Base-by-base conservation (phyloP, 805 yeast species). In the Candida ficus region DNA sequence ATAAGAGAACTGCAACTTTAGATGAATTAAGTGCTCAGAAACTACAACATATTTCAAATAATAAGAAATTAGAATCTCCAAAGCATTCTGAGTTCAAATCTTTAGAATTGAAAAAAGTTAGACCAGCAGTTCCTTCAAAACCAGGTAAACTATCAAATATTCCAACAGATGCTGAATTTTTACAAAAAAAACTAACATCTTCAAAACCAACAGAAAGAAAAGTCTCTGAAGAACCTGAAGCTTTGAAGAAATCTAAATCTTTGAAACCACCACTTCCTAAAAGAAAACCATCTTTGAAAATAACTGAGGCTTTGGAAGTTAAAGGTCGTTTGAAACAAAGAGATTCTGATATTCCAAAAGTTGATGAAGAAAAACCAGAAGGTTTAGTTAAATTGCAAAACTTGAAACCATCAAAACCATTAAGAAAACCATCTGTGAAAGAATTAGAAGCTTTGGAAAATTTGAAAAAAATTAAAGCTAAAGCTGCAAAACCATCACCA, bases 201-300 rank as follows among this genome's bases (percentile, higher is more conserved):
- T 16, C 39, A 6, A 27, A 27, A 13, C 21, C 39, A 10, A 4
- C 14, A 7, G 31, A 38, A 10, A 31, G 42, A n/a, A 36, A 37
- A 30, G 33, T 38, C 4, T 30, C 49, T n/a, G 32, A 39, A 22
- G 33, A 31, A 16, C 47, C 49, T 7, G 49, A 46, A 22, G 47
- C 41, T 10, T 28, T 41, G 7, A 34, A 29, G 30, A 42, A 35
- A 10, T 41, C 47, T 7, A 36, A 29, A 17, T 16, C 30, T 4
- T 21, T 56, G 37, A 56, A 52, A 25, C 58, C 59, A 5, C 41
- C 57, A n/a, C 21, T 42, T 2, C 55, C 54, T 4, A 17, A 27
- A 3, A 40, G 54, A 19, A 51, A 54, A 25, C 45, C 45, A 7
- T 49, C 54, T 1, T 5, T 40, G 4, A 42, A 49, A 3, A 31